Conservation (phyloP, 148 eudicot species). For the Polygonum maritimum region DNA sequence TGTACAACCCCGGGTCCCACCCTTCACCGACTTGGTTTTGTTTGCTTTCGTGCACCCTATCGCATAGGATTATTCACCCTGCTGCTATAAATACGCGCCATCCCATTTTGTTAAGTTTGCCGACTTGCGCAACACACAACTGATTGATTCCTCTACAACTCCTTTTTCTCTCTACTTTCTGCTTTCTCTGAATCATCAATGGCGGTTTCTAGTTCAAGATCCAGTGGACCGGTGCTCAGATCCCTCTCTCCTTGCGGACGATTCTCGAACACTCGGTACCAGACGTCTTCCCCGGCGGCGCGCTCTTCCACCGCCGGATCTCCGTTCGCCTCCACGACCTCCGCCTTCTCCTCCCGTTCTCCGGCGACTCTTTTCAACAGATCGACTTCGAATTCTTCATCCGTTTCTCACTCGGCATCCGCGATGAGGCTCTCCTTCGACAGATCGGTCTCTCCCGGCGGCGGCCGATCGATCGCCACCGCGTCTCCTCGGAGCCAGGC, state of each 20-base stretch:
- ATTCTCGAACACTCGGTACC: slow-evolving; percentile 9
- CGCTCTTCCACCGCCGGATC: slow-evolving; percentile 21
- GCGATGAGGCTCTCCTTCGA: slow-evolving; percentile 44
- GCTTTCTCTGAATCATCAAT: slow-evolving; percentile 11
- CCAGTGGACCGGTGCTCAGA: slow-evolving; percentile 50
- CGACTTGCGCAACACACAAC: slow-evolving; percentile 32
- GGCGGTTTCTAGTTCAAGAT: slow-evolving; percentile 30
- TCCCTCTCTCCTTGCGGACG: slow-evolving; percentile 47
- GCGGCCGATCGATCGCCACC: slow-evolving; percentile 25
- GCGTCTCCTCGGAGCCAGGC: not conserved
- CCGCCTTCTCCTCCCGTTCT: slow-evolving; percentile 29
- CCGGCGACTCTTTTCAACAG: slow-evolving; percentile 17
- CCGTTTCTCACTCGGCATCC: slow-evolving; percentile 29
- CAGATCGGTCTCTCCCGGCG: slow-evolving; percentile 27
- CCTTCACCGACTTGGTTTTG: slow-evolving; percentile 24
- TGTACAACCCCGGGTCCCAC: not conserved
- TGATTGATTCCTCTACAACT: slow-evolving; percentile 18
- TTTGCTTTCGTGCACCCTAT: slow-evolving; percentile 18
- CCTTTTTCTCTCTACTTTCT: not conserved
- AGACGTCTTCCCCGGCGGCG: not conserved
- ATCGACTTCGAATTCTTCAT: slow-evolving; percentile 34
- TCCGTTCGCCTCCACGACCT: slow-evolving; percentile 35
- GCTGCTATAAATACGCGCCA: slow-evolving; percentile 44
- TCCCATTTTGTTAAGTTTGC: slow-evolving; percentile 45
- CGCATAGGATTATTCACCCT: not conserved